Base-by-base conservation (phyloP, 2,329 filamentous ascomycete species). In the Pseudofabraea citricarpa region DNA sequence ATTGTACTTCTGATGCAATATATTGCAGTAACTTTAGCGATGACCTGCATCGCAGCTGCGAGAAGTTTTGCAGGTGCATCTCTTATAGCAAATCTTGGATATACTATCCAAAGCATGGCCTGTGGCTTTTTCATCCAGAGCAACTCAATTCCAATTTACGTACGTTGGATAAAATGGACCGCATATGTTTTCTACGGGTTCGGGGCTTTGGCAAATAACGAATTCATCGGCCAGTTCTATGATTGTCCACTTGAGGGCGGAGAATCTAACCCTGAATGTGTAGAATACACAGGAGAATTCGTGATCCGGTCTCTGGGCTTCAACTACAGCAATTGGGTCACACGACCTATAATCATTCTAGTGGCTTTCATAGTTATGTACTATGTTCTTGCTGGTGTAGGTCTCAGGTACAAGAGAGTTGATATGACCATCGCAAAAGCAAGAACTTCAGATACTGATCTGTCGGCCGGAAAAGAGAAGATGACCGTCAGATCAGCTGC, bases 51-150 rank as follows among this genome's bases (percentile, higher is more conserved):
- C 3, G 74, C 79, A 1, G 65, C 83, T 0, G 76, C 77, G 0
- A 69, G 86, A 36, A 73, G 81, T 49, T 90, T 90, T 57, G 74
- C 85, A 0, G 79, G 79, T 0, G 85, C 85, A 1, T 85, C 80
- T 55, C 59, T 90, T 19, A 80, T 88, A 36, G 84, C 79, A 8
- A 90, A 90, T 53, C 64, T 90, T 37, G 75, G 73, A 0, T 90
- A 82, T 53, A 90, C 86, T 0, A 51, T 90, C 16, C 86, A 90
- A 57, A 83, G 77, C 2, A 79, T 89, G 68, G 81, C 81, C 0
- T 88, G 85, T 50, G 86, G 86, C 1, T 89, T 83, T 61, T 90
- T 90, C 51, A 79, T 90, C 12, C 85, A 90, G 59, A 72, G 74
- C 9, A 79, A 86, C 41, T 79, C 81, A 5, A 85, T 90, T 3